Evolutionary conservation across 2,329 filamentous ascomycete species (phyloP), one percentile per base, ranked within the genome.

Genomic region (Colletotrichum higginsianum): DNA sequence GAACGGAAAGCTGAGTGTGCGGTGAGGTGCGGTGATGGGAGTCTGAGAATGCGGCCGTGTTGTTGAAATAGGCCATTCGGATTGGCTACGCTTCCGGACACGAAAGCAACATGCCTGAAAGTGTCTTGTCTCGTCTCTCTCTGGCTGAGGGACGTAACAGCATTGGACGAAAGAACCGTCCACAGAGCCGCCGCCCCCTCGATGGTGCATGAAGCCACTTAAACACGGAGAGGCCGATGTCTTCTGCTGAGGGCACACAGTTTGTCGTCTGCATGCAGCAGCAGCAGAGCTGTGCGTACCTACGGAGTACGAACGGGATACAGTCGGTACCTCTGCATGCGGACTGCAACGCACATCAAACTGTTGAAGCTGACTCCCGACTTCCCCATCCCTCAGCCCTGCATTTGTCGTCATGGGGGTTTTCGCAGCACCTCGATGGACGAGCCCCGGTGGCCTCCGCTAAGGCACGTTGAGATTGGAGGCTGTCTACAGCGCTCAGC

Each of bases 401-500:
- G 62, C 49, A 57, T 21, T 30, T 61, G 62, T 55, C 67, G 62
- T 56, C 62, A 56, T 55, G 35, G 62, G 44, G 56, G 67, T 42
- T 61, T 67, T 67, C n/a, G 56, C 61, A 50, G 55, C 56, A 35
- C 35, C 49, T 61, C 44, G 40, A 64, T 26, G 49, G 26, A 67
- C 46, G 63, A 56, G 46, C 18, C 63, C 56, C 21, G 12, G 49
- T 49, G 49, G 56, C 57, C 42, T 61, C 66, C 62, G 67, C 63
- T 57, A 61, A 67, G 49, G 67, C 56, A 67, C 44, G 55, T 30
- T 55, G 63, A 67, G 57, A 71, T 61, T 67, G 62, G 55, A 61
- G 63, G 67, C 67, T 66, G 61, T 56, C 62, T 49, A 61, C 47
- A 66, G 62, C 56, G 67, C 62, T 70, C 55, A 61, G 56, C 46